Evolutionary conservation across 2,329 filamentous ascomycete species (phyloP), one percentile per base, ranked within the genome.

Genomic region (Stagonosporopsis cucurbitacearum): DNA sequence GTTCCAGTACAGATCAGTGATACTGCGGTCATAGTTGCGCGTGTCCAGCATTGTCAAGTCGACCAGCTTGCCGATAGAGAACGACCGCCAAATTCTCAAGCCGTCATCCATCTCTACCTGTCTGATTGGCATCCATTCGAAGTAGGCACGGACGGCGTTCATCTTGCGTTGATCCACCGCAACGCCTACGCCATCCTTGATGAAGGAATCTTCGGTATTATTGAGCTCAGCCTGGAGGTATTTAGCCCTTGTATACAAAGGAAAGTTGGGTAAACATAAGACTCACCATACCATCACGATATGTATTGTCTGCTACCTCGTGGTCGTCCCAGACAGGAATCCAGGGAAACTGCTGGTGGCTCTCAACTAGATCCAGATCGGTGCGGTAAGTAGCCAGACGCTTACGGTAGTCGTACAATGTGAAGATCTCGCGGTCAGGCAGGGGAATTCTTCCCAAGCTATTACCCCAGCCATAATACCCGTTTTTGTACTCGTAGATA

Each of bases 1-100:
- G 67, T 89, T 89, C 80, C 82, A 84, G 62, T 77, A 76, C 1
- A 79, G 65, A 51, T 77, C 74, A 1, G 77, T 79, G 47, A 80
- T 77, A 6, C 71, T 75, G 12, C 77, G 74, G 57, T 79, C 77
- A 54, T 79, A 79, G 26, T 78, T 65, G 5, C 77, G 69, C 1
- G 77, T 79, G 46, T 79, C 77, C 13, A 79, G 66, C 73, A 79
- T 78, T 52, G 79, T 70, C 7, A 79, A 62, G 47, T 79, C 77
- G 12, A 78, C 64, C 1, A 79, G 63, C 39, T 72, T 77, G 46
- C 77, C 77, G 19, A 79, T 73, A 13, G 66, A 72, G 63, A 79
- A 79, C 3, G 67, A 72, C 13, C 77, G 66, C 77, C 77, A 79
- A 30, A 79, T 77, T 1, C 76, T 65, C 0, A 78, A 58, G 35